These are phyloP conservation scores for Arthrobotrys entomopaga DNA, from an alignment of 2,329 filamentous ascomycete species.

Conservation along the genomic window DNA sequence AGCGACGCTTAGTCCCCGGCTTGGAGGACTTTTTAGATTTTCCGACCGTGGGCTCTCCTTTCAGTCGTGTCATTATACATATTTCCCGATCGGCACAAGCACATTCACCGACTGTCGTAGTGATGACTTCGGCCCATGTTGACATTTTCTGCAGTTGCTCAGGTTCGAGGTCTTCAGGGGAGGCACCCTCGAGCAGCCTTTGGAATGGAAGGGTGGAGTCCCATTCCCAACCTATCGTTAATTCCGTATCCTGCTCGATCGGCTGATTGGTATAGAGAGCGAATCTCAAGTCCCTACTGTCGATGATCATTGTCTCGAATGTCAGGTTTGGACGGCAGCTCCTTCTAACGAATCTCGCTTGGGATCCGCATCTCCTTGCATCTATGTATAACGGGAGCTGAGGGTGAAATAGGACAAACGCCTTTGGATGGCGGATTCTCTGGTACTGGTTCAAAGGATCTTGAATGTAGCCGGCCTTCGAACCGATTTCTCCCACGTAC, in stretches of 20 bases:
- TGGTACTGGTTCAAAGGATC: slow-evolving; percentile 66
- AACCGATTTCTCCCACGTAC: slow-evolving; percentile 71
- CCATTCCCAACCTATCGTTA: slow-evolving; percentile 72
- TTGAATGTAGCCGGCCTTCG: slow-evolving; percentile 65
- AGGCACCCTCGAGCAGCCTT: slow-evolving; percentile 54
- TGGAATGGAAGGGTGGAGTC: slow-evolving; percentile 57
- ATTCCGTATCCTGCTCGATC: slow-evolving; percentile 75
- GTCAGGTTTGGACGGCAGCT: slow-evolving; percentile 92
- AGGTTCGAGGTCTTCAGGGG: slow-evolving; percentile 64
- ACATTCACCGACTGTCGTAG: slow-evolving; percentile 57
- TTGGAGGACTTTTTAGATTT: slow-evolving; percentile 61
- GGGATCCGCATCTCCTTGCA: slow-evolving; percentile 84
- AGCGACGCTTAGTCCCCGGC: slow-evolving; percentile 70
- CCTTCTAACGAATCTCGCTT: slow-evolving; percentile 86
- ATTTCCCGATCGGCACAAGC: slow-evolving; percentile 56
- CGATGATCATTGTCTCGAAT: slow-evolving; percentile 85
- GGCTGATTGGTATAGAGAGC: slow-evolving; percentile 83
- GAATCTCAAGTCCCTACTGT: slow-evolving; percentile 84
- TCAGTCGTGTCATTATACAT: slow-evolving; percentile 57
- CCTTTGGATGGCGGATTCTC: slow-evolving; percentile 67
- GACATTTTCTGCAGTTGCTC: slow-evolving; percentile 60
- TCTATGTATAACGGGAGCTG: slow-evolving; percentile 91
- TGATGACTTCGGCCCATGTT: slow-evolving; percentile 60
- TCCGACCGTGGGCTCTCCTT: slow-evolving; percentile 54
- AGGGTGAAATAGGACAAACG: slow-evolving; percentile 88